Base-by-base conservation (phyloP, 805 yeast species). In the Wilhelminamyces savonicus region DNA sequence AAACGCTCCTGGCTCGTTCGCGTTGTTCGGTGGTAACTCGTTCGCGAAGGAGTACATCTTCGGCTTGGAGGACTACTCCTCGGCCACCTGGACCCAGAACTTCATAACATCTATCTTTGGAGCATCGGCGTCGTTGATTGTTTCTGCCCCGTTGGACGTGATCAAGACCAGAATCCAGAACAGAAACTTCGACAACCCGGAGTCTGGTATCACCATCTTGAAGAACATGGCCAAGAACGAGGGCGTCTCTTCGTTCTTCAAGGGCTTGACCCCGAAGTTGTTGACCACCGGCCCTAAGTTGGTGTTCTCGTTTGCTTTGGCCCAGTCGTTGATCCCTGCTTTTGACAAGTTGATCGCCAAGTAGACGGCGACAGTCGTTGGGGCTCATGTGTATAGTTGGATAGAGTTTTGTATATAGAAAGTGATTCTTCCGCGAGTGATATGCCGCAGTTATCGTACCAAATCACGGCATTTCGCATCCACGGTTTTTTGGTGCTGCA, bases 101-200 rank as follows among this genome's bases (percentile, higher is more conserved):
- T 88, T 92, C 49, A 72, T 90, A 35, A 84, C 97, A 15, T 90
- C 97, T 7, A 87, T 90, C 45, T 79, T 80, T 48, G 98, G 98
- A 59, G 98, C 98, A 14, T 83, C 94, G 32, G 94, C 97, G 13
- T 90, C 97, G 7, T 74, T 92, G 60, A 84, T 92, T 54, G 97
- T 92, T 14, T 81, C 94, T 46, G 98, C 98, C 32, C 99, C 99
- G 27, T 73, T 92, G 51, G 99, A 92, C 55, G 97, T 92, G 34
- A 90, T 92, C 62, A 92, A 92, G 73, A 92, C 99, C 38, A 82
- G 99, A 70, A 92, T 92, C 52, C 99, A 92, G 67, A 92, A 92
- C 73, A 81, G 78, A 62, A 86, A 82, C 69, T 92, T 92, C 48
- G 97, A 88, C 50, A 83, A 87, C 63, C 94, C 95, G 39, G 95